Evolutionary conservation across 2,329 filamentous ascomycete species (phyloP).

Genomic region (Colletotrichum phormii): DNA sequence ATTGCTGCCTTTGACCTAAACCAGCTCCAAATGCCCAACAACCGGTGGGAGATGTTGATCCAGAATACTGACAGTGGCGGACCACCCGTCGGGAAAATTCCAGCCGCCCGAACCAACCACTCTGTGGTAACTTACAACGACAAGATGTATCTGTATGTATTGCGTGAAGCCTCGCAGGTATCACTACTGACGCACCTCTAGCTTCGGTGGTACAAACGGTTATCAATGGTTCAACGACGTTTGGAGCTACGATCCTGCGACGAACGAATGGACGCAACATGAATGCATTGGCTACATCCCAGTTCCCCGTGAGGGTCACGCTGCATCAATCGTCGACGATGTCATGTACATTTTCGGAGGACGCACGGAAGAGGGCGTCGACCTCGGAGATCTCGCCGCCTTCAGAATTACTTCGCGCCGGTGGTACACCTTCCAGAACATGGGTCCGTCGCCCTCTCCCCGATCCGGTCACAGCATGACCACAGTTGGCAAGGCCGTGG

Average conservation of each 20-base stretch:
- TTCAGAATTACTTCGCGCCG: slow-evolving; percentile 79
- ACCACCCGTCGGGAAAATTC: slow-evolving; percentile 71
- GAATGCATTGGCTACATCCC: slow-evolving; percentile 99
- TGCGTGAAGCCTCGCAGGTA: background rate
- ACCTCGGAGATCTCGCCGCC: slow-evolving; percentile 92
- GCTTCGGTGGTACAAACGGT: slow-evolving; percentile 97
- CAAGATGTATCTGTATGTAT: slow-evolving; percentile 87
- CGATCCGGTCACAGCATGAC: slow-evolving; percentile 99
- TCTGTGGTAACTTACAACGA: slow-evolving; percentile 92
- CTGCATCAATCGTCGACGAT: slow-evolving; percentile 91
- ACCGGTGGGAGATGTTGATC: slow-evolving; percentile 94
- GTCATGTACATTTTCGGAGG: slow-evolving; percentile 99
- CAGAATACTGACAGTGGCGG: slow-evolving; percentile 75
- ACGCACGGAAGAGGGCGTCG: slow-evolving; percentile 90
- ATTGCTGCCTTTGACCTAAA: slow-evolving; percentile 95
- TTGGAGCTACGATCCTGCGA: slow-evolving; percentile 90
- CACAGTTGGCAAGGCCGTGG: slow-evolving; percentile 88
- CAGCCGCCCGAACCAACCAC: slow-evolving; percentile 94
- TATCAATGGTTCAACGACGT: slow-evolving; percentile 99
- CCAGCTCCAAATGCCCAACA: slow-evolving; percentile 88
- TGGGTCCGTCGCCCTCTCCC: slow-evolving; percentile 94
- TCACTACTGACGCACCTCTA: slow-evolving; percentile 48
- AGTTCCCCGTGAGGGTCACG: slow-evolving; percentile 91
- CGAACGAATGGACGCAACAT: slow-evolving; percentile 86
- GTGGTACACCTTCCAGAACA: slow-evolving; percentile 99